A percentile compares a stretch with the other conserved stretches of the same genome.
Evolutionary conservation across 2,329 filamentous ascomycete genomes (phyloP).

Genomic region (Chaetomium sp.): DNA sequence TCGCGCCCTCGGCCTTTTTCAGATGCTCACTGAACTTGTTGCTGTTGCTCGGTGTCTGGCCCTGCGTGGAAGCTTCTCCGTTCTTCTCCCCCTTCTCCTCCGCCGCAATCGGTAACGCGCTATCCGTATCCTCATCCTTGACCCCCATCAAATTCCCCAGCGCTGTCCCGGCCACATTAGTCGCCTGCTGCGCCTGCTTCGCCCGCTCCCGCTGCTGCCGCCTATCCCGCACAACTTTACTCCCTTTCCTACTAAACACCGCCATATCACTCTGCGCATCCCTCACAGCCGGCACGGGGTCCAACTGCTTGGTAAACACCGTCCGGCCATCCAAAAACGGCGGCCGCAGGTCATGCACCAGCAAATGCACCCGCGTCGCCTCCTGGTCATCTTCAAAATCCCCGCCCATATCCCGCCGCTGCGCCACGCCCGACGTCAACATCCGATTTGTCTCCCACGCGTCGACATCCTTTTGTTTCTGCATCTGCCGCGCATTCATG

Average conservation of each 20-base stretch:
- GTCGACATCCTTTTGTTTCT: constrained; percentile 90
- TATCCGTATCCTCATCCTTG: constrained; percentile 89
- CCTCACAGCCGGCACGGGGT: constrained; percentile 85
- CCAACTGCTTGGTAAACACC: constrained; percentile 94
- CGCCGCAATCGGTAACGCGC: constrained; percentile 68
- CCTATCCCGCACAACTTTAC: constrained; percentile 83
- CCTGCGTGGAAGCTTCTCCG: no score
- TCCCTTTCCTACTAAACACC: constrained; percentile 93
- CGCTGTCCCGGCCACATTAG: constrained; percentile 83
- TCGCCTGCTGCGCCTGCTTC: constrained; percentile 90
- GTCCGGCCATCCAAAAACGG: constrained; percentile 93
- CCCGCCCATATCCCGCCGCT: constrained; percentile 70
- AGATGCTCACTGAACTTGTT: constrained; percentile 86
- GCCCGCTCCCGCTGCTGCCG: constrained; percentile 89
- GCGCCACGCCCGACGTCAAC: constrained; percentile 92
- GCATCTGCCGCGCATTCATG: constrained; percentile 66
- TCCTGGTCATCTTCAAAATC: constrained; percentile 92
- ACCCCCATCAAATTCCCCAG: constrained; percentile 93
- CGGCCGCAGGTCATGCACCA: constrained; percentile 89
- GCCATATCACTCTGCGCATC: constrained; percentile 98
- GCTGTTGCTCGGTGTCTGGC: constrained; percentile 26
- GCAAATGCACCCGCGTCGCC: constrained; percentile 76
- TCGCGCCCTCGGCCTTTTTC: constrained; percentile 80
- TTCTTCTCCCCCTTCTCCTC: constrained; percentile 55
- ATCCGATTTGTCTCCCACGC: constrained; percentile 99